phyloP scores from a whole-genome alignment of 176 grass and related monocot species.

The Elaeis guineensis region DNA sequence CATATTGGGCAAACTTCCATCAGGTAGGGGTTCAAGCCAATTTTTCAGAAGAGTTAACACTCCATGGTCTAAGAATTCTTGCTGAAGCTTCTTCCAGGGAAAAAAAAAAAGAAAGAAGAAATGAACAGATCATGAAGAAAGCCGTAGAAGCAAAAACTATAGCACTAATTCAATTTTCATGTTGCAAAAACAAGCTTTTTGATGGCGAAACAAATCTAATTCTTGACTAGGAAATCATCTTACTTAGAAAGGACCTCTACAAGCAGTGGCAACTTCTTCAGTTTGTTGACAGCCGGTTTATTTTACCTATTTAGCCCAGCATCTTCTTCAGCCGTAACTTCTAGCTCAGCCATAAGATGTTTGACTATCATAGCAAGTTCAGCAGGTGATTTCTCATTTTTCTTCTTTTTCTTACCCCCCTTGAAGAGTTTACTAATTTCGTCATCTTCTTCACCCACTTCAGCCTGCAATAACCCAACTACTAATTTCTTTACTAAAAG shows the following conservation, averaged over 20 bases:
- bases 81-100: constrained; percentile 84
- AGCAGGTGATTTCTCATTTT: constrained; percentile 69
- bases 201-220: too few species aligned
- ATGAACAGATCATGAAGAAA: too few species aligned
- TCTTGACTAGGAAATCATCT: constrained; percentile 8
- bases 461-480: constrained; percentile 41
- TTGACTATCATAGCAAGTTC: constrained; percentile 91
- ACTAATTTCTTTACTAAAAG: too few species aligned
- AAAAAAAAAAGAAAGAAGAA: background rate
- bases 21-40: constrained; percentile 94
- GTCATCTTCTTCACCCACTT: constrained; percentile 78
- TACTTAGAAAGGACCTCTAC: constrained; percentile 96
- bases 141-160: too few species aligned
- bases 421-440: constrained; percentile 77
- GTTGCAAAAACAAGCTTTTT: too few species aligned
- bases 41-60: constrained; percentile 81
- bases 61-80: constrained; percentile 98
- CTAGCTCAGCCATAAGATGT: constrained; percentile 89
- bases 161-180: too few species aligned
- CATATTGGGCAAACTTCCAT: constrained; percentile 90
- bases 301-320: constrained; percentile 83
- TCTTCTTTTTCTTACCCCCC: constrained; percentile 81
- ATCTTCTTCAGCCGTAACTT: constrained; percentile 91
- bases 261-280: constrained; percentile 83
- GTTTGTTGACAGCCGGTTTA: constrained; percentile 94